Evolutionary conservation across 2,329 filamentous ascomycete genomes (phyloP).

Genomic region (Xylariaceae sp.): DNA sequence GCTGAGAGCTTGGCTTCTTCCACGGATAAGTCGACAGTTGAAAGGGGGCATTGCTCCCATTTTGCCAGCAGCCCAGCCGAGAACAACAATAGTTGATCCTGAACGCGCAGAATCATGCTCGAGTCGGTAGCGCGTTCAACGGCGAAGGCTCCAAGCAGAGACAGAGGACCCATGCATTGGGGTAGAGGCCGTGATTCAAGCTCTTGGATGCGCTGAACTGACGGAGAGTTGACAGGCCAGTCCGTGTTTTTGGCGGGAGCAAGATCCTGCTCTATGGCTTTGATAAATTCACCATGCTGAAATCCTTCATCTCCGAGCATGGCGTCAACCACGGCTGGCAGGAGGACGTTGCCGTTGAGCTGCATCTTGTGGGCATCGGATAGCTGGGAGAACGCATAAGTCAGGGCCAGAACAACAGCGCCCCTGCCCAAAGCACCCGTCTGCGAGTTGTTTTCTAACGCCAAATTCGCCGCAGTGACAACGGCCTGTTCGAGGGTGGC

Average conservation of each 20-base stretch:
- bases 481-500: conserved; percentile 67
- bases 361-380: conserved; percentile 52
- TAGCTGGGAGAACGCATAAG: conserved; percentile 69
- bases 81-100: conserved; percentile 63
- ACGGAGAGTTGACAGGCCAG: conserved; percentile 59
- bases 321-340: conserved; percentile 64
- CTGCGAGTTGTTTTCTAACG: conserved; percentile 47
- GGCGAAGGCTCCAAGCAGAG: conserved; percentile 59
- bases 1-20: conserved; percentile 59
- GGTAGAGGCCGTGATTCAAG: conserved; percentile 59
- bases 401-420: conserved; percentile 65
- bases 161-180: conserved; percentile 61
- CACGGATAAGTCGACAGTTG: conserved; percentile 63
- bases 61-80: conserved; percentile 59
- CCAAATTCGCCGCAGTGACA: conserved; percentile 70
- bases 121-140: conserved; percentile 50
- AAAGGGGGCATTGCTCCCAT: conserved; percentile 72
- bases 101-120: conserved; percentile 42
- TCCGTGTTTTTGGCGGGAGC: conserved; percentile 53
- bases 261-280: conserved; percentile 62
- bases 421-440: conserved; percentile 40
- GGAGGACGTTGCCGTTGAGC: conserved; percentile 62
- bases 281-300: conserved; percentile 69
- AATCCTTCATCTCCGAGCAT: conserved; percentile 69
- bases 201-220: conserved; percentile 53